Percentiles rank a stretch among this genome's conserved stretches.
Evolutionary conservation across 2,329 filamentous ascomycete species (phyloP).

Genomic region (Leptographium flavum): DNA sequence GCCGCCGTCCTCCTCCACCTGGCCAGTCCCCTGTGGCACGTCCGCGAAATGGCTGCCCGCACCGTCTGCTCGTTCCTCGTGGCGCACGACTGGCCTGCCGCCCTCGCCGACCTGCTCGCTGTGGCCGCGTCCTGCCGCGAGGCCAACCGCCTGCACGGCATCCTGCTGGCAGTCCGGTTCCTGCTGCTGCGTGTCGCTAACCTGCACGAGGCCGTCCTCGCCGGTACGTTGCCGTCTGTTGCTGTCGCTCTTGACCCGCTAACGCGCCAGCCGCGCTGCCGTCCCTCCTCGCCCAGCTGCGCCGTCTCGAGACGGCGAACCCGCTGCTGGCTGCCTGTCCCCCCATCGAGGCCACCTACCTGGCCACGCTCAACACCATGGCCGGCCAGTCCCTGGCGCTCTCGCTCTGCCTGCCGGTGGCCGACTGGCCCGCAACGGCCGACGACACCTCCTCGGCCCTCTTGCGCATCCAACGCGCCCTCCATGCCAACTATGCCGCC

Average conservation of each 20-base stretch:
- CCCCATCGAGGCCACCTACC: slow-evolving; percentile 29
- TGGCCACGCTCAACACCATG: slow-evolving; percentile 31
- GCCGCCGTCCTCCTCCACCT: slow-evolving; percentile 47
- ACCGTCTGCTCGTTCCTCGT: slow-evolving; percentile 52
- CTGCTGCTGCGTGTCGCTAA: slow-evolving; percentile 32
- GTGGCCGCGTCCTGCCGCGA: slow-evolving; percentile 13
- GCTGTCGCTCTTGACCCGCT: not conserved
- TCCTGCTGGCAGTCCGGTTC: slow-evolving; percentile 40
- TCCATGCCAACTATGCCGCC: slow-evolving; percentile 23
- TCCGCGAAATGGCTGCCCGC: slow-evolving; percentile 66
- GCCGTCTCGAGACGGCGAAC: slow-evolving; percentile 1
- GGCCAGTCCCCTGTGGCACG: slow-evolving; percentile 60
- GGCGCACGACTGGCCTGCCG: slow-evolving; percentile 31
- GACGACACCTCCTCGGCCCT: slow-evolving; percentile 19
- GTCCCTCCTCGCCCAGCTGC: slow-evolving; percentile 2
- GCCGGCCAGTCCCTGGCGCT: slow-evolving; percentile 10
- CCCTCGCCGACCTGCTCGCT: slow-evolving; percentile 23
- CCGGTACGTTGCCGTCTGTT: slow-evolving; percentile 17
- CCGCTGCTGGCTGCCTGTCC: slow-evolving; percentile 15
- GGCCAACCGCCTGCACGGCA: slow-evolving; percentile 44
- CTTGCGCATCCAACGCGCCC: slow-evolving; percentile 22
- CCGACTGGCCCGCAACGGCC: not conserved
- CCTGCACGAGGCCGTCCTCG: slow-evolving; percentile 27
- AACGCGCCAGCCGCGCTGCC: slow-evolving; percentile 2
- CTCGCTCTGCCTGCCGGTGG: not conserved